Percentiles rank a stretch among this genome's conserved stretches.
Conservation (phyloP, 2,329 filamentous ascomycete genomes). For the Alternaria sp. region DNA sequence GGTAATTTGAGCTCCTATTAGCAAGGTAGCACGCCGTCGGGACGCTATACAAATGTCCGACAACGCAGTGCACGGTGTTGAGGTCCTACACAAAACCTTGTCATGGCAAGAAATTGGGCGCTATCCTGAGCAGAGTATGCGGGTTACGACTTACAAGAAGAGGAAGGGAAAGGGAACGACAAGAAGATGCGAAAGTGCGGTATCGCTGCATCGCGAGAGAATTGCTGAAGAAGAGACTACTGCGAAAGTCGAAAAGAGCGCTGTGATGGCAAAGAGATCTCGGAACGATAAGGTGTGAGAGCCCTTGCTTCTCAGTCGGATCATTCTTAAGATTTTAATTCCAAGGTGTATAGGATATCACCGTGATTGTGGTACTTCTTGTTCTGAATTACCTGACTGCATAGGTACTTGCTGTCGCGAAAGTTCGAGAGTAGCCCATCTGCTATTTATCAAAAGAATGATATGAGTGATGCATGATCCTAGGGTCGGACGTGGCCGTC, state of each 20-base stretch:
- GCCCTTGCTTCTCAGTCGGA: neutral
- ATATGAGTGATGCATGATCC: no score
- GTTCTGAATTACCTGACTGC: neutral
- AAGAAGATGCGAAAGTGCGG: neutral
- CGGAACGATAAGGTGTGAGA: neutral
- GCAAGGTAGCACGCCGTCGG: neutral
- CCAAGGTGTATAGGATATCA: fast-evolving
- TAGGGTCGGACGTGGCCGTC: neutral
- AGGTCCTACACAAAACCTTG: neutral
- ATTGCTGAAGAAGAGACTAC: neutral
- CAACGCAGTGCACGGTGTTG: neutral
- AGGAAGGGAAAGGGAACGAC: neutral
- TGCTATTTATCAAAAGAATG: no score
- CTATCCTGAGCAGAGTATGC: neutral
- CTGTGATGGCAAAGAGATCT: neutral
- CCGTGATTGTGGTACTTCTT: neutral
- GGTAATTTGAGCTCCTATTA: neutral
- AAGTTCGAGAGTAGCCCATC: neutral
- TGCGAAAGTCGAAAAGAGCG: neutral
- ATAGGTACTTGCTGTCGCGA: neutral
- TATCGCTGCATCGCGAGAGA: neutral
- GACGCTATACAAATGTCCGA: neutral
- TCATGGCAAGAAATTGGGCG: neutral
- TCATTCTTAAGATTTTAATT: neutral
- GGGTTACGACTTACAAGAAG: neutral